phyloP scores from a whole-genome alignment of 768 basidiomycete genomes.

The Rossbeevera mucosa region DNA sequence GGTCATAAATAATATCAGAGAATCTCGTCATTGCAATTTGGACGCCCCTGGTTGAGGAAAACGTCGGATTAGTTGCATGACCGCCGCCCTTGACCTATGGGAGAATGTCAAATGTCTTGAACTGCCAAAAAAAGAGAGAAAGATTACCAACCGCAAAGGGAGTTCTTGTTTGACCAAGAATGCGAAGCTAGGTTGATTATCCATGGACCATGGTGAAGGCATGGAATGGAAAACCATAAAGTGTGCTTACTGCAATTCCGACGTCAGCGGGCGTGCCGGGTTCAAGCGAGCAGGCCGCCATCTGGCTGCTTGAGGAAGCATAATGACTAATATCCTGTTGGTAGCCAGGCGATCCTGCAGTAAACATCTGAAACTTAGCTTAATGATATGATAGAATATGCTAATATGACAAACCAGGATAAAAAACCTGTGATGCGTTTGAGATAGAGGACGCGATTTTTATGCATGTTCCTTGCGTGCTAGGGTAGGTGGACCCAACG shows the following conservation, averaged over 20 bases:
- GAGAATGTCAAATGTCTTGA: not conserved
- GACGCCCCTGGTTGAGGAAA: not conserved
- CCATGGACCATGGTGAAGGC: too few relatives aligned
- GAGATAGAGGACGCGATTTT: slow-evolving; percentile 2
- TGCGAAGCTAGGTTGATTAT: not conserved
- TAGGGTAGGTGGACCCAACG: not conserved
- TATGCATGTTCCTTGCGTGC: not conserved
- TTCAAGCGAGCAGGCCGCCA: not conserved
- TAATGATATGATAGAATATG: too few relatives aligned
- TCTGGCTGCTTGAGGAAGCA: not conserved
- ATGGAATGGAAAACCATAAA: not conserved
- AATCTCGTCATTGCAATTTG: not conserved
- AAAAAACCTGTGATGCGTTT: slow-evolving; percentile 1
- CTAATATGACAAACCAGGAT: not conserved
- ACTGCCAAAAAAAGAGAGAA: too few relatives aligned
- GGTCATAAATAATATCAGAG: not conserved
- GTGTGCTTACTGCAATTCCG: not conserved
- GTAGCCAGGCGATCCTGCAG: slow-evolving; percentile 31
- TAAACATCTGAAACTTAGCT: not conserved
- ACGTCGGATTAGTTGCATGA: not conserved
- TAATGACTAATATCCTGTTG: slow-evolving; percentile 32
- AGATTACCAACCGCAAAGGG: not conserved
- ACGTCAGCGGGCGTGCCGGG: not conserved
- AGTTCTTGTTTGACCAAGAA: not conserved
- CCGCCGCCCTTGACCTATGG: not conserved